Conservation (phyloP, 2,329 filamentous ascomycete species). For the Aureobasidium musti region DNA sequence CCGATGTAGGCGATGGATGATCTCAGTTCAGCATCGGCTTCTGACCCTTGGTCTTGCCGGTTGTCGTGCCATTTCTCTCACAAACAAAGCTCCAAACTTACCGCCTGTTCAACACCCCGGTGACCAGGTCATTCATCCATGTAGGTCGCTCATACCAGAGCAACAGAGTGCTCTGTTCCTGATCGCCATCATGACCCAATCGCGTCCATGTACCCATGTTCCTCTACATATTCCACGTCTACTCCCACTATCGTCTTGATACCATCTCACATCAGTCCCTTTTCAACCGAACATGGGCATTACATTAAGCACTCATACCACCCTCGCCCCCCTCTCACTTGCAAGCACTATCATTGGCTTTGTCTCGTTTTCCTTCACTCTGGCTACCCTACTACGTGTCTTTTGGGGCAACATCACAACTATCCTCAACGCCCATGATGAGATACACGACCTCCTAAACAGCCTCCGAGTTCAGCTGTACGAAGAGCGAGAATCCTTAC, state of each 20-base stretch:
- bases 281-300: constrained; percentile 37
- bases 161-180: constrained; percentile 3
- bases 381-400: constrained; percentile 47
- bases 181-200: constrained; percentile 7
- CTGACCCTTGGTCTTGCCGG: constrained; percentile 12
- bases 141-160: constrained; percentile 7
- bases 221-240: constrained; percentile 1
- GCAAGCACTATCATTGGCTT: constrained; percentile 45
- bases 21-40: constrained; percentile 5
- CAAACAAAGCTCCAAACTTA: constrained; percentile 22
- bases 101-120: constrained; percentile 2
- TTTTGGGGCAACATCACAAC: constrained; percentile 47
- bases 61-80: constrained; percentile 21
- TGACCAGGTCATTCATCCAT: constrained; percentile 16
- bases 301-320: constrained; percentile 36
- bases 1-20: constrained; percentile 5
- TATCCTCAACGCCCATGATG: constrained; percentile 41
- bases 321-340: constrained; percentile 42
- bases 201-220: neutral
- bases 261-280: neutral
- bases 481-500: constrained; percentile 45
- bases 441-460: constrained; percentile 47
- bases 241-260: neutral
- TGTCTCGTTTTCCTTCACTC: constrained; percentile 48
- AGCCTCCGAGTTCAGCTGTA: constrained; percentile 47